Evolutionary conservation across 1,284 basidiomycete genomes (phyloP).

Genomic region (Taiwanofungus camphoratus): DNA sequence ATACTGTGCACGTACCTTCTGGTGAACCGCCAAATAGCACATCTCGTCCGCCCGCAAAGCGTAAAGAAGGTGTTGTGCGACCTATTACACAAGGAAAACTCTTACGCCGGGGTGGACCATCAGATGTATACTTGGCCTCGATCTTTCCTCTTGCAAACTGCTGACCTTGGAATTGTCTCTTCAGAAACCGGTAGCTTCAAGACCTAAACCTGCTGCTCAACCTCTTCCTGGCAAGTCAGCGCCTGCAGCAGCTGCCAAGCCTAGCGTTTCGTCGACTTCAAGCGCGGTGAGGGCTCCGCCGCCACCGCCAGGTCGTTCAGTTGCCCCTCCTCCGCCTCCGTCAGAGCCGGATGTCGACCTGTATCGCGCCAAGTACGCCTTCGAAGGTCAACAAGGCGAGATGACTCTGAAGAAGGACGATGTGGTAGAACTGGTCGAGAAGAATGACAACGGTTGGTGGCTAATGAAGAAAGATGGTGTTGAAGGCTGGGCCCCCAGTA

Average conservation of each 20-base stretch:
- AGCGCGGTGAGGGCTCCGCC: constrained; percentile 26
- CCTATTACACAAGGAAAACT: constrained; percentile 86
- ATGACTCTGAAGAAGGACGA: constrained; percentile 90
- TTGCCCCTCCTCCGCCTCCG: constrained; percentile 41
- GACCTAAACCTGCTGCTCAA: constrained; percentile 51
- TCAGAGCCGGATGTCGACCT: constrained; percentile 64
- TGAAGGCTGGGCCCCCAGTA: constrained; percentile 95
- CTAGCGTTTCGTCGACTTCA: constrained; percentile 23
- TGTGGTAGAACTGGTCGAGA: constrained; percentile 86
- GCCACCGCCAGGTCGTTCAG: constrained; percentile 46
- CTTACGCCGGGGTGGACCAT: constrained; percentile 71
- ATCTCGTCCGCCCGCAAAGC: constrained; percentile 80
- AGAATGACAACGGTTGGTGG: constrained; percentile 98
- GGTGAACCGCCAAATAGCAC: constrained; percentile 83
- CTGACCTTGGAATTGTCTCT: background rate
- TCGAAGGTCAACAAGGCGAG: constrained; percentile 89
- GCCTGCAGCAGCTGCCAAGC: constrained; percentile 25
- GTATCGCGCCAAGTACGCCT: constrained; percentile 87
- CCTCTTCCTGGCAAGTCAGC: constrained; percentile 51
- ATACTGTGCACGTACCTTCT: constrained; percentile 81
- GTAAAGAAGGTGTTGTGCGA: constrained; percentile 78
- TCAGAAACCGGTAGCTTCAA: constrained; percentile 34
- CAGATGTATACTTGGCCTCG: constrained; percentile 37
- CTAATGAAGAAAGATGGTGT: constrained; percentile 79
- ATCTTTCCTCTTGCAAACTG: background rate